Base-by-base conservation (phyloP, 345 rosid species). In the Mangifera indica region DNA sequence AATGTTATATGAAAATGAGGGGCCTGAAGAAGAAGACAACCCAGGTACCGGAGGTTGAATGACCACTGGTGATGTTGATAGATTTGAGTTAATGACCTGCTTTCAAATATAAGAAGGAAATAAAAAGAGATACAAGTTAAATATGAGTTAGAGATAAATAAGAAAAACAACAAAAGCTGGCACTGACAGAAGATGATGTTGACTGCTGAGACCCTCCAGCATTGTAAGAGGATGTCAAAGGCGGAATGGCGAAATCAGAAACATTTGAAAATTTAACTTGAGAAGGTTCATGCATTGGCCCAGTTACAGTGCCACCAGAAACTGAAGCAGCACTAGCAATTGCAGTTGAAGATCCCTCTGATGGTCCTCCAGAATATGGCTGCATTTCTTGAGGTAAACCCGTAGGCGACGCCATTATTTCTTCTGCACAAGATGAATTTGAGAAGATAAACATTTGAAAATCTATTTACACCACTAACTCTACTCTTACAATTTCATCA, bases 351-450 rank as follows among this genome's bases (percentile, higher is more conserved):
- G 60, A 62, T 6, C 37, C 72, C 6, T n/a, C 42, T 21, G 69
- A 49, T 20, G 74, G 56, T 17, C 65, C 74, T 55, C 57, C 72
- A 49, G 58, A 48, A 4, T 67, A 72, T 6, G 79, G 60, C 42
- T 61, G 68, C 20, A 75, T 69, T 24, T 79, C 82, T 67, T 66
- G 78, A 15, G 64, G 76, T 51, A 75, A 61, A 75, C 82, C 65
- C 10, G 70, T 72, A 17, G 82, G 65, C 7, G 79, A 66, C 20
- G 78, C 63, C 82, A 79, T 79, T 25, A 22, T 18, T 54, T 45
- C 9, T 58, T 20, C 75, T 71, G 73, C 70, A 54, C 10, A 54
- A 55, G 53, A 65, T 14, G 26, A 64, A 60, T 58, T 26, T 22
- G 57, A 69, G 24, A n/a, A 49, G 18, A 49, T 49, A 4, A 46